Conservation (phyloP, 73 alveolate genomes). For the Blepharisma japonicum region DNA sequence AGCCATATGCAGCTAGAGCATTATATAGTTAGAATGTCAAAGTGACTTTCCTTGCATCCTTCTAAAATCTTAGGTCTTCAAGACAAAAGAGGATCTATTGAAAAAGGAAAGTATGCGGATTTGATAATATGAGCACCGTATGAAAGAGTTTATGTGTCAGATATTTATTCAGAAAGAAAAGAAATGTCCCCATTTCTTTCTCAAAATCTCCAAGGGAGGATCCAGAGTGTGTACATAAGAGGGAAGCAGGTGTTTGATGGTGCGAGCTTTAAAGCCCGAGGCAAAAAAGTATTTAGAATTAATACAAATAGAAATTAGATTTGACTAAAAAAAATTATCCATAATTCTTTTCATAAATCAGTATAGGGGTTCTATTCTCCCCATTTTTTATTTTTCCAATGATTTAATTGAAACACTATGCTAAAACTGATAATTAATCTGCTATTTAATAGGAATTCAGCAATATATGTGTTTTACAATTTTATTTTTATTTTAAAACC, state of each 20-base stretch:
- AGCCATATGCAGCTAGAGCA: background rate
- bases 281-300: background rate
- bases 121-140: background rate
- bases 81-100: background rate
- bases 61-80: background rate
- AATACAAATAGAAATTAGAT: no score
- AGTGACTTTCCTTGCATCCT: background rate
- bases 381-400: no score
- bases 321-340: no score
- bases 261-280: slow-evolving; percentile 6
- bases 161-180: background rate
- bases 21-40: background rate
- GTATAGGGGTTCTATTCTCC: no score
- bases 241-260: background rate
- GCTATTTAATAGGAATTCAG: no score
- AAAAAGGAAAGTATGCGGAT: background rate
- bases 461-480: no score
- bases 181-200: background rate
- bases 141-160: background rate
- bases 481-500: no score
- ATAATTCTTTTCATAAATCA: no score
- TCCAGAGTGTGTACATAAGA: background rate
- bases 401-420: no score
- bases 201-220: background rate
- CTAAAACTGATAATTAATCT: no score